Base-by-base conservation (phyloP, 2,329 filamentous ascomycete species). In the Apiospora rasikravindrae region DNA sequence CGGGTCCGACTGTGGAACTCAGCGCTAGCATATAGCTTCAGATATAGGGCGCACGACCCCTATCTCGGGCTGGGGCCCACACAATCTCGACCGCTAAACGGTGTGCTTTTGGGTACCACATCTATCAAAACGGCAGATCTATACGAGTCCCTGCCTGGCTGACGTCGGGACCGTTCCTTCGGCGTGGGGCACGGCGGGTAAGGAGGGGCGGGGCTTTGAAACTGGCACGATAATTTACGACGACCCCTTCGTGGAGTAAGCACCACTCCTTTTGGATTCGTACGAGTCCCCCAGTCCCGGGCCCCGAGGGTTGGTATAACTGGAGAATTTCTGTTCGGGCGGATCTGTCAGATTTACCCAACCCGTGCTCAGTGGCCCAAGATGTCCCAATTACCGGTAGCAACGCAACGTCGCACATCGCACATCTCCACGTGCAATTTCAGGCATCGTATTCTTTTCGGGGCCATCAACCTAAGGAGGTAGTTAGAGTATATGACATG, bases 381-480 rank as follows among this genome's bases (percentile, higher is more conserved):
- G 33, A 64, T 64, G 57, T 37, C 33, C 57, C n/a, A n/a, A 64
- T 64, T 64, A 64, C 57, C 57, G 57, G 33, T 24, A 19, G 51
- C 57, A 49, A 49, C 29, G 33, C 53, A 64, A 64, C 29, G 33
- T 13, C 16, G 44, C 8, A 10, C 19, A n/a, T n/a, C 11, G 6
- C 7, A 29, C 11, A 24, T 57, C 22, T n/a, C 57, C 57, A 37
- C 29, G 57, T 64, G 57, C 57, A 64, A 64, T 64, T 33, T 64
- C 22, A 64, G 57, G 40, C 33, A 40, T 40, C 57, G 57, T 64
- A 64, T 64, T 40, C 8, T 40, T 13, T 2, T 14, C 33, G 33
- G 57, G 33, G 8, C 33, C 8, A n/a, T 11, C 40, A 24, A 4
- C 57, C 57, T 40, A n/a, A 64, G n/a, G 29, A 37, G 45, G 45